Evolutionary conservation across 1,284 basidiomycete genomes (phyloP).

Genomic region (Ceratobasidium theobromae): DNA sequence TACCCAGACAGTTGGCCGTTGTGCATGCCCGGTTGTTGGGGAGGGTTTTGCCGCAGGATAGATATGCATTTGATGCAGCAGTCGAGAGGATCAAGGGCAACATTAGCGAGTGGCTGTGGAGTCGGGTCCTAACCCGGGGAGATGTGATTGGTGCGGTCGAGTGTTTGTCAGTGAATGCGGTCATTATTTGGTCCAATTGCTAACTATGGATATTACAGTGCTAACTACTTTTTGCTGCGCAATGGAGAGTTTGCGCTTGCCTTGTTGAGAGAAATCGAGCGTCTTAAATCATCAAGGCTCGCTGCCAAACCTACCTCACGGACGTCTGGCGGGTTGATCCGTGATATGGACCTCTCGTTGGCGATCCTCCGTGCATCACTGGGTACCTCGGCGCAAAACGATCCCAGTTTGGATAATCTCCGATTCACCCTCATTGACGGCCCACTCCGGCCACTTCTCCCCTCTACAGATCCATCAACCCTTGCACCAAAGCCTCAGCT

Average conservation of each 20-base stretch:
- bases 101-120: conserved; percentile 89
- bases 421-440: conserved; percentile 75
- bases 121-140: conserved; percentile 78
- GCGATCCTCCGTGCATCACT: conserved; percentile 79
- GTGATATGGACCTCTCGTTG: conserved; percentile 82
- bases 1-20: conserved; percentile 64
- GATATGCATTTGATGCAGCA: conserved; percentile 71
- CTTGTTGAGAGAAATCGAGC: conserved; percentile 78
- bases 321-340: conserved; percentile 66
- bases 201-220: conserved; percentile 47
- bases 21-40: conserved; percentile 67
- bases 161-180: conserved; percentile 55
- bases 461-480: conserved; percentile 54
- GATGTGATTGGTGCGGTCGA: conserved; percentile 78
- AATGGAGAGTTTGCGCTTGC: conserved; percentile 84
- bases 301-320: conserved; percentile 53
- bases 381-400: conserved; percentile 81
- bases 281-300: conserved; percentile 72
- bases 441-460: conserved; percentile 73
- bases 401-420: conserved; percentile 66
- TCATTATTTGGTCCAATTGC: not conserved
- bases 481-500: not conserved
- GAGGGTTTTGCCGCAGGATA: conserved; percentile 67
- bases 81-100: conserved; percentile 70
- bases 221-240: conserved; percentile 82